Evolutionary conservation across 495 filamentous ascomycete species (phyloP).

Genomic region (Aspergillus olivimuriae): DNA sequence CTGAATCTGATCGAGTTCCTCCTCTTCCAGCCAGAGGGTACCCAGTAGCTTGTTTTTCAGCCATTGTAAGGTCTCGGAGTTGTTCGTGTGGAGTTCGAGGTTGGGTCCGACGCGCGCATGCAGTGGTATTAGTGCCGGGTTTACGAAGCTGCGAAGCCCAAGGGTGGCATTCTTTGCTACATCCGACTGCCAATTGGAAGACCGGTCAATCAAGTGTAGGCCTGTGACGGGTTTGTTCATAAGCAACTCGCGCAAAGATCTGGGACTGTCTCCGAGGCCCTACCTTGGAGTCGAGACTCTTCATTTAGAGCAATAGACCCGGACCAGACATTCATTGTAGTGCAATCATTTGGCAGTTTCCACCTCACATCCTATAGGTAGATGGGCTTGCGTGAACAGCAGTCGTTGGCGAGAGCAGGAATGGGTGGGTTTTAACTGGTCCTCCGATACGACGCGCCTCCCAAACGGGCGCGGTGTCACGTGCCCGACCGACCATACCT

Average conservation of each 20-base stretch:
- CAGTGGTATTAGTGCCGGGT: conserved; percentile 42
- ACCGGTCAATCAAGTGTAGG: conserved; percentile 33
- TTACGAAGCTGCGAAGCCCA: conserved; percentile 37
- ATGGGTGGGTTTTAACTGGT: too few species aligned
- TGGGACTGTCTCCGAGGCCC: not conserved
- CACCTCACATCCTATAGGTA: too few species aligned
- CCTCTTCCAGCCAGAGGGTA: conserved; percentile 30
- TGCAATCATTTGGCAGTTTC: too few species aligned
- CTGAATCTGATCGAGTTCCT: conserved; percentile 25
- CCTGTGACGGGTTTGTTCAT: conserved; percentile 14
- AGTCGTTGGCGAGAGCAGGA: not conserved
- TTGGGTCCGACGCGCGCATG: conserved; percentile 46
- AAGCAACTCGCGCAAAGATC: not conserved
- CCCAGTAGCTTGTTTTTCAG: conserved; percentile 29
- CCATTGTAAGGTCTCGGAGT: conserved; percentile 37
- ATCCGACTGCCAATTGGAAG: conserved; percentile 34
- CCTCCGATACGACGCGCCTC: conserved; percentile 5
- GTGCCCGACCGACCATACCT: too few species aligned
- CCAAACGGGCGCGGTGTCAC: conserved; percentile 9
- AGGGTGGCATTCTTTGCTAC: conserved; percentile 32
- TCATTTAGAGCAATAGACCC: conserved; percentile 26
- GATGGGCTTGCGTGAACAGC: not conserved
- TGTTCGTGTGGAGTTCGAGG: conserved; percentile 37
- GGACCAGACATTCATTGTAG: conserved; percentile 37
- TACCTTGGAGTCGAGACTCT: conserved; percentile 32